Evolutionary conservation across 2,329 filamentous ascomycete species (phyloP), one percentile per base, ranked within the genome.

Genomic region (Cercospora canescens): DNA sequence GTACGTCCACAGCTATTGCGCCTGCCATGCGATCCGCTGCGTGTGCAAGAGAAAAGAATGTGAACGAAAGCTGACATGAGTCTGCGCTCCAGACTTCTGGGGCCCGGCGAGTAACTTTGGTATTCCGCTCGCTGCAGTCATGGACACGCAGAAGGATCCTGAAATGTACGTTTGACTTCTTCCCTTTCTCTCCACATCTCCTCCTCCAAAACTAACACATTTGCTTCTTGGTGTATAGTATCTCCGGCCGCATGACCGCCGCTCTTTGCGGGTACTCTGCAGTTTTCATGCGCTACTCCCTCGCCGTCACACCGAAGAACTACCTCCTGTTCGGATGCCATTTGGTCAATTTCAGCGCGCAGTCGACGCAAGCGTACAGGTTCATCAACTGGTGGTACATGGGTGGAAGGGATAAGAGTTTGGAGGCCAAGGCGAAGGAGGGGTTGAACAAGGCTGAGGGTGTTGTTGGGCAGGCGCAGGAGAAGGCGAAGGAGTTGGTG

Each of bases 291-390:
- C 87, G 88, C 76, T 90, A 89, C 80, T 80, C 88, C 65, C 76
- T 90, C 68, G 87, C 88, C 67, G 86, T 90, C 64, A 81, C 81
- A 16, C 88, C 88, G 45, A 82, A 82, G 74, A 90, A 90, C 81
- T 89, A 89, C 81, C 86, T 90, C 70, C 86, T 90, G 63, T 89
- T 90, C 78, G 87, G 85, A 70, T 89, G 87, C 81, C 88, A 90
- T 78, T 79, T 86, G 67, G 83, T 89, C 79, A 90, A 90, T 80
- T 89, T 88, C 78, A 79, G 78, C 70, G 85, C 86, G 54, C 88
- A 90, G 78, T 70, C 81, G 52, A 85, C 84, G 34, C 88, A 90
- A 76, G 86, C 82, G 21, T 89, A 88, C 79, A 81, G 88, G 62
- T 90, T 87, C 75, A 68, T 88, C 69, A 84, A 85, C 73, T 88